Conservation (phyloP, 2,329 filamentous ascomycete species). For the Epichloe sibirici region DNA sequence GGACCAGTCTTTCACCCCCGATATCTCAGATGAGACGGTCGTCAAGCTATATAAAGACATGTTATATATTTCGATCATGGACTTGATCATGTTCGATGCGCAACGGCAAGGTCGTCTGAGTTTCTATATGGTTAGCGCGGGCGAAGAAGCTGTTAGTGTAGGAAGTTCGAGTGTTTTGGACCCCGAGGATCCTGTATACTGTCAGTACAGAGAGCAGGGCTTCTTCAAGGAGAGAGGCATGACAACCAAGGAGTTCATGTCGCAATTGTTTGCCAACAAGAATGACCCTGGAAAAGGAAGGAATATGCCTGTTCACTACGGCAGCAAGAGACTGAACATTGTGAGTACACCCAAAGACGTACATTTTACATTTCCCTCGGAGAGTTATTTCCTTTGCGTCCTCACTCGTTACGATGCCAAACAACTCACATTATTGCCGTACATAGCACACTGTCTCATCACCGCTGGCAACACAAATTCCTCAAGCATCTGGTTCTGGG, state of each 20-base stretch:
- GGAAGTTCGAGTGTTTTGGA: slow-evolving; percentile 74
- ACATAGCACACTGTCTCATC: slow-evolving; percentile 68
- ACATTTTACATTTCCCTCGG: not conserved
- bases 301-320: slow-evolving; percentile 98
- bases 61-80: slow-evolving; percentile 70
- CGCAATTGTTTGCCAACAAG: slow-evolving; percentile 79
- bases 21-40: slow-evolving; percentile 53
- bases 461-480: slow-evolving; percentile 77
- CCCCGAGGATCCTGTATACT: slow-evolving; percentile 83
- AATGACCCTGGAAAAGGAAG: slow-evolving; percentile 70
- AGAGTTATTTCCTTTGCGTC: not conserved
- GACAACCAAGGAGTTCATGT: slow-evolving; percentile 83
- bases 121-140: slow-evolving; percentile 96
- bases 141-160: slow-evolving; percentile 88
- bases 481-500: slow-evolving; percentile 75
- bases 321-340: slow-evolving; percentile 71
- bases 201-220: slow-evolving; percentile 88
- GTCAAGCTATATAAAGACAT: slow-evolving; percentile 53
- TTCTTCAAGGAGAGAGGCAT: slow-evolving; percentile 86
- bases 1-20: slow-evolving; percentile 55
- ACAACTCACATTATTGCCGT: not conserved
- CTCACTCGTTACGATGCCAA: not conserved
- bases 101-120: slow-evolving; percentile 86
- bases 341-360: slow-evolving; percentile 35
- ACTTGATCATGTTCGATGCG: slow-evolving; percentile 95